These are phyloP conservation scores for Cystofilobasidium capitatum DNA, from an alignment of 768 basidiomycete species.

Conservation along the genomic window DNA sequence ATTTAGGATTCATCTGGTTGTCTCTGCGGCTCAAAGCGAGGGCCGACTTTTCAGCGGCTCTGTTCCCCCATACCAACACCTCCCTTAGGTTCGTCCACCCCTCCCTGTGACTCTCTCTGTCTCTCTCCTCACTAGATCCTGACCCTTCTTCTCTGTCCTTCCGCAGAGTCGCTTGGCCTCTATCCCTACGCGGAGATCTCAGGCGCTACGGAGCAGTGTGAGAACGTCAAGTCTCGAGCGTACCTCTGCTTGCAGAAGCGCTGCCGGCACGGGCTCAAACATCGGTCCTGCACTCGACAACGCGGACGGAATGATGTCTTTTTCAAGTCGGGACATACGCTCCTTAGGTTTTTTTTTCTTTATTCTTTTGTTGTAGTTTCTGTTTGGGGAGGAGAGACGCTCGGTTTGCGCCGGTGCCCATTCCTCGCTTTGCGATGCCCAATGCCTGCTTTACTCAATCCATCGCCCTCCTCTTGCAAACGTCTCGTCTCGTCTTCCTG, in stretches of 20 bases:
- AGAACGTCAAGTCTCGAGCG: slow-evolving; percentile 5
- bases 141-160: background rate
- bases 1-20: background rate
- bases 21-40: background rate
- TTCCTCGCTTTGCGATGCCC: too few species aligned
- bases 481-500: background rate
- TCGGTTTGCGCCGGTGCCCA: too few species aligned
- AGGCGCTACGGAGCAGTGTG: slow-evolving; percentile 25
- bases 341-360: background rate
- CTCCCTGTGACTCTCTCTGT: background rate
- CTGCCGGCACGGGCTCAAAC: slow-evolving; percentile 25
- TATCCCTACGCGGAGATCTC: slow-evolving; percentile 25
- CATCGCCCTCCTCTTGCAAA: background rate
- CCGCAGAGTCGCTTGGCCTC: slow-evolving; percentile 26
- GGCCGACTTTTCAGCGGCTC: background rate
- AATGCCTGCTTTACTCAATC: background rate
- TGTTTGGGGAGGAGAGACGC: too few species aligned
- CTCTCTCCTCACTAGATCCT: background rate
- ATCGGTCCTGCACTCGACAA: slow-evolving; percentile 8
- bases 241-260: background rate
- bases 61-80: slow-evolving; percentile 10
- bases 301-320: slow-evolving; percentile 24
- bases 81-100: slow-evolving; percentile 16
- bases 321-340: slow-evolving; percentile 22
- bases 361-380: background rate